Conservation (phyloP, 306 rosid genomes). For the Castanea crenata region DNA sequence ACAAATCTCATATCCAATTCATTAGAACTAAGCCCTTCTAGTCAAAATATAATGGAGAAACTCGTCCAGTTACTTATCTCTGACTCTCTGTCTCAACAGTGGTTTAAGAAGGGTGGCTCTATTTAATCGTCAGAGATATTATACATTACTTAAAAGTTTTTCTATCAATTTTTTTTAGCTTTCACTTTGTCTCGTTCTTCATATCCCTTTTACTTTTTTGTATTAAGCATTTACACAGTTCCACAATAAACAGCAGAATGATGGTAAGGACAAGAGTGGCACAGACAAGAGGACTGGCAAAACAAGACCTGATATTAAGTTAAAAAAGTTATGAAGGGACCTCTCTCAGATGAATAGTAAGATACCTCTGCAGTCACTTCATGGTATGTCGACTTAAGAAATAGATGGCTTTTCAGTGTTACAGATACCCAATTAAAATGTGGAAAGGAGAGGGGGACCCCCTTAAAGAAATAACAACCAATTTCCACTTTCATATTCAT, state of each 20-base stretch:
- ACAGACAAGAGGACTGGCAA: neutral
- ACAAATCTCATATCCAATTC: no score
- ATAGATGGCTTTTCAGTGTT: neutral
- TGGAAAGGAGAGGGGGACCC: constrained; percentile 11
- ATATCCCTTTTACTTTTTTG: neutral
- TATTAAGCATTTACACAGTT: neutral
- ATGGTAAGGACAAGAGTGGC: neutral
- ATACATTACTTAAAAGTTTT: neutral
- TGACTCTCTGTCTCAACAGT: no score
- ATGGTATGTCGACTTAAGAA: constrained; percentile 15
- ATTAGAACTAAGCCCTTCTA: no score
- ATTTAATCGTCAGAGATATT: neutral
- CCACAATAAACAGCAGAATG: neutral
- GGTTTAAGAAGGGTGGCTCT: neutral
- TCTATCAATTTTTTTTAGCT: neutral
- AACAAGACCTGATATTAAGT: neutral
- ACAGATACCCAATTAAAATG: neutral
- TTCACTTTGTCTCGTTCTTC: neutral
- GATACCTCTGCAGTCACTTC: constrained; percentile 26
- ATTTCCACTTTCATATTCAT: constrained; percentile 9
- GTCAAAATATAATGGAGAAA: no score
- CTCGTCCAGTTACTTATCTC: no score
- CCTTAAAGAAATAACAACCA: constrained; percentile 11
- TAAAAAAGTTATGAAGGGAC: constrained; percentile 6
- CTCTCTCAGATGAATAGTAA: constrained; percentile 13